Conservation (phyloP, 129 eudicot genomes). For the Escallonia herrerae region DNA sequence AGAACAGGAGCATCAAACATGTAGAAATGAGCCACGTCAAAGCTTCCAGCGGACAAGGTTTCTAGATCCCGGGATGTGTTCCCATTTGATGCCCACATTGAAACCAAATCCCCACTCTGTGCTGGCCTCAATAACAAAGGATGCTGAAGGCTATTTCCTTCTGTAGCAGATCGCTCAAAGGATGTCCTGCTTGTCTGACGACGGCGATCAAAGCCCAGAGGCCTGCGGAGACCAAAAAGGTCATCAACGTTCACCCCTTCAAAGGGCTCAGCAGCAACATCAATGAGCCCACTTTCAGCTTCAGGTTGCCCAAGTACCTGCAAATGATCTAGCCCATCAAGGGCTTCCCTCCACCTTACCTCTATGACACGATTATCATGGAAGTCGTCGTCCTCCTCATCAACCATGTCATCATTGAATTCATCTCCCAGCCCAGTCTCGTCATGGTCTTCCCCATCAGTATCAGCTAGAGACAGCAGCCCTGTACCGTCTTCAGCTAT, state of each 20-base stretch:
- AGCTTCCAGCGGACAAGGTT: conserved; percentile 55
- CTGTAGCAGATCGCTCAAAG: conserved; percentile 59
- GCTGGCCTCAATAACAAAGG: conserved; percentile 77
- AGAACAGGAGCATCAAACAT: conserved; percentile 91
- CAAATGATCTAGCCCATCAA: conserved; percentile 72
- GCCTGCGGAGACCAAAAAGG: conserved; percentile 73
- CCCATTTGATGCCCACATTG: conserved; percentile 58
- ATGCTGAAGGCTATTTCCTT: conserved; percentile 70
- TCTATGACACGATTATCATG: conserved; percentile 95
- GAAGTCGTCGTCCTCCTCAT: conserved; percentile 93
- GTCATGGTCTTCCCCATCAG: conserved; percentile 92
- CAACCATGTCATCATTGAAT: conserved; percentile 89
- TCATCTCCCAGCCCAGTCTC: conserved; percentile 91
- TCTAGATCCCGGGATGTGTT: conserved; percentile 63
- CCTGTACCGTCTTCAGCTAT: conserved; percentile 83
- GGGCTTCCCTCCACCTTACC: conserved; percentile 97
- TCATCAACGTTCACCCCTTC: conserved; percentile 98
- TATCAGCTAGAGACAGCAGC: conserved; percentile 90
- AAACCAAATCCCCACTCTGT: conserved; percentile 47
- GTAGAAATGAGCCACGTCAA: conserved; percentile 59
- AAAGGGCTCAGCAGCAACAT: conserved; percentile 80
- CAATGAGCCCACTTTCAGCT: conserved; percentile 58
- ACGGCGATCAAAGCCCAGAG: conserved; percentile 76
- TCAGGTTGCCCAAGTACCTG: conserved; percentile 89
- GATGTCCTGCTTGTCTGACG: conserved; percentile 72